Evolutionary conservation across 768 basidiomycete species (phyloP), one percentile per base, ranked within the genome.

Genomic region (Hortiboletus campestris): DNA sequence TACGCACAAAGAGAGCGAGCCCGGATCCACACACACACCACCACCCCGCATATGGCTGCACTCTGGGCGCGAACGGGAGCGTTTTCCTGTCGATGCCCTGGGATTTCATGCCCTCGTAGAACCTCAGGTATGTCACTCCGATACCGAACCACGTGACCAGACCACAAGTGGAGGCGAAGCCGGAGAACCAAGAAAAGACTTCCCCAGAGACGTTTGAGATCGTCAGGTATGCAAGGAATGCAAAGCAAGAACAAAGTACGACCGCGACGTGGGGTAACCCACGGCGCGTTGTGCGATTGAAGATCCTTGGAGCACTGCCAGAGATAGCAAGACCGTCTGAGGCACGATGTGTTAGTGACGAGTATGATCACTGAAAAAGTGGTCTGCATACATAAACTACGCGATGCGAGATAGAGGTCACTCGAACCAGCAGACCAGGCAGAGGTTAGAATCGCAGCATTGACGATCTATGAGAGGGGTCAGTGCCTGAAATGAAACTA

Each of bases 251-350:
- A 53, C 64, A 72, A 31, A 68, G 4, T 0, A 38, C 54, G 11
- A 74, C 64, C 0, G 78, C 63, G 35, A 79, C 71, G 63, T 75
- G 77, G 2, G 83, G 84, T 3, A 84, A 62, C 39, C 83, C 74
- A 7, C 60, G 49, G 14, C 57, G 58, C 13, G 67, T 64, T 2
- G 77, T 77, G 49, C 73, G 69, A n/a, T 63, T 46, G 53, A 86
- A 84, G 48, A 85, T 63, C 50, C 68, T 74, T 1, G 84, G 84
- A 0, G 84, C 82, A 50, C 81, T 78, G 1, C 80, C 78, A 17
- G 75, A 74, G 47, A 76, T 57, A 5, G 84, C 78, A 10, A 85
- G 76, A 58, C 80, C 79, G 60, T 84, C 57, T 84, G 73, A 0
- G 74, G 56, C 56, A 73, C 71, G 35, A 58, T 28, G 68, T 17